phyloP scores from a whole-genome alignment of 2,329 filamentous ascomycete species.

The Fusarium sp. region DNA sequence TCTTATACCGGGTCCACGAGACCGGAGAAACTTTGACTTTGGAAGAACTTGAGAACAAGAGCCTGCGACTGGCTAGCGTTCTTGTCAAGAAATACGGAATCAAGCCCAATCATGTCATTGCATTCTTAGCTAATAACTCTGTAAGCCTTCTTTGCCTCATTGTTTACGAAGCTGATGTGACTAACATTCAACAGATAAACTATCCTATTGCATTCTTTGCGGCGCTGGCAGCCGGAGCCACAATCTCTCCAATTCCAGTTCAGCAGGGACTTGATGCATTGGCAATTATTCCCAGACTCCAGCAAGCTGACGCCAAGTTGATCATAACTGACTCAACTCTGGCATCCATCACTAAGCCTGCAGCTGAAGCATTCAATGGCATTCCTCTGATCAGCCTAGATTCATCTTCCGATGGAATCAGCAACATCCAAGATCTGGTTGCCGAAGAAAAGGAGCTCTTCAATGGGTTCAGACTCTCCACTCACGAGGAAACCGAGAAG shows the following conservation, averaged over 20 bases:
- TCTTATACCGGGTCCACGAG: not conserved
- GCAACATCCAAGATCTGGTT: not conserved
- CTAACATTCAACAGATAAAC: not conserved
- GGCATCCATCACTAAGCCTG: not conserved
- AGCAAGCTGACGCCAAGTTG: not conserved
- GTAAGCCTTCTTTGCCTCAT: not conserved
- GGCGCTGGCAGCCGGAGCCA: not conserved
- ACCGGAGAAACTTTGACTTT: not conserved
- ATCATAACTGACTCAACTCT: not conserved
- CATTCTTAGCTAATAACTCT: not conserved
- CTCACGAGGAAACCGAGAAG: not conserved
- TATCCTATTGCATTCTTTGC: not conserved
- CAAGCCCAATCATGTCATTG: not conserved
- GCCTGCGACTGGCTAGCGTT: not conserved
- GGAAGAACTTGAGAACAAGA: not conserved
- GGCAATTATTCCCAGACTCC: not conserved
- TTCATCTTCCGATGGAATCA: not conserved
- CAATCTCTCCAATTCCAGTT: not conserved
- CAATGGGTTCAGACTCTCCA: not conserved
- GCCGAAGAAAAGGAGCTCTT: not conserved
- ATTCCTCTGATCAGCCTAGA: not conserved
- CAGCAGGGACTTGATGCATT: not conserved
- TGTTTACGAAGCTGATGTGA: accelerated
- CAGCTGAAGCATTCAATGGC: not conserved
- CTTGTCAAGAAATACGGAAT: not conserved